phyloP scores from a whole-genome alignment of 2,329 filamentous ascomycete species.

The Chrysosporium queenslandicum region DNA sequence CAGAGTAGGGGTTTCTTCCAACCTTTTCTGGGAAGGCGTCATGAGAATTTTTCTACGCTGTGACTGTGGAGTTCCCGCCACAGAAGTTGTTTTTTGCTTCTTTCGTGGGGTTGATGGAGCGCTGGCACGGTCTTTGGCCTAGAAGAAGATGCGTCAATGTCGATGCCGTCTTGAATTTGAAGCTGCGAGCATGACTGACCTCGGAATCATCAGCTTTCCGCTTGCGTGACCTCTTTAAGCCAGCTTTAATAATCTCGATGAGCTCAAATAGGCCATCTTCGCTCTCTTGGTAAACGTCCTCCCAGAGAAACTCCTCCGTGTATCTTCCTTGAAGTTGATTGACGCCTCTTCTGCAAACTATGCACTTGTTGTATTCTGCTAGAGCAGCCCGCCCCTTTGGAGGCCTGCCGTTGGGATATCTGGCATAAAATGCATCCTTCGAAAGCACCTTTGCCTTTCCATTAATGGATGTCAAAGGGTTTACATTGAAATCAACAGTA shows the following conservation, averaged over 20 bases:
- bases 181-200: conserved; percentile 21
- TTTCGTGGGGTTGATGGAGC: conserved; percentile 47
- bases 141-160: conserved; percentile 18
- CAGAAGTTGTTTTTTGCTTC: conserved; percentile 43
- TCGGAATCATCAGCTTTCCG: conserved; percentile 33
- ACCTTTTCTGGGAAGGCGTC: conserved; percentile 57
- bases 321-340: conserved; percentile 83
- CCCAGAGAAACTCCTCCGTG: conserved; percentile 86
- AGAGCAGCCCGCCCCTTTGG: conserved; percentile 52
- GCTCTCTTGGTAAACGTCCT: conserved; percentile 63
- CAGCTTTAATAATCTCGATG: conserved; percentile 54
- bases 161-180: neutral
- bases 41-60: conserved; percentile 39
- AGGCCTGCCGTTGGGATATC: conserved; percentile 65
- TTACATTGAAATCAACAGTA: conserved; percentile 75
- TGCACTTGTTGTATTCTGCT: conserved; percentile 70
- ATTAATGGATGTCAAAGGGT: conserved; percentile 79
- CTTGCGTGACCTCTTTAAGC: conserved; percentile 57
- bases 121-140: conserved; percentile 25
- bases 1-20: conserved; percentile 11
- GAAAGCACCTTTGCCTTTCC: conserved; percentile 79
- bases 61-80: conserved; percentile 35
- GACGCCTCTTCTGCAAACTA: conserved; percentile 80
- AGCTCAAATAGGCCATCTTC: conserved; percentile 56
- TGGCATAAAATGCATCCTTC: conserved; percentile 52